Evolutionary conservation across 257 asterid species (phyloP).

Genomic region (Cynanchum wilfordii): DNA sequence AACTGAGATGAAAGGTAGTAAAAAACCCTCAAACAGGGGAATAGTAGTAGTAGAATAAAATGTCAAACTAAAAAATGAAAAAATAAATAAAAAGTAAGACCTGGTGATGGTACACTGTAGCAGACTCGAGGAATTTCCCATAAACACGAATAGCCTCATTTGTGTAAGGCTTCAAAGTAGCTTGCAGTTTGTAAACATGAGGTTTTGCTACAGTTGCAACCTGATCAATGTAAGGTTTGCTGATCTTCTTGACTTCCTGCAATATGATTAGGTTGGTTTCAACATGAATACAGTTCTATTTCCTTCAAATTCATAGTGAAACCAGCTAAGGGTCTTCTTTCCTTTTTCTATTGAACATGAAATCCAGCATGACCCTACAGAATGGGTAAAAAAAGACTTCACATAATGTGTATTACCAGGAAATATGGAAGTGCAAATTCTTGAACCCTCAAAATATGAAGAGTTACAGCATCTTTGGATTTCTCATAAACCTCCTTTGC

Average conservation of each 20-base stretch:
- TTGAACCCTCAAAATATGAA: conserved; percentile 60
- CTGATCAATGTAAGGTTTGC: conserved; percentile 81
- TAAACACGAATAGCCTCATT: conserved; percentile 51
- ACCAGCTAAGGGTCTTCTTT: neutral
- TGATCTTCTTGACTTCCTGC: conserved; percentile 65
- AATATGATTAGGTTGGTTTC: conserved; percentile 19
- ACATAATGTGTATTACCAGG: conserved; percentile 47
- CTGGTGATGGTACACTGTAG: conserved; percentile 74
- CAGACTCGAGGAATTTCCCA: conserved; percentile 68
- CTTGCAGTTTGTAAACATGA: conserved; percentile 59
- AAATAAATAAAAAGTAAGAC: conserved; percentile 25
- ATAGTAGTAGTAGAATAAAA: neutral
- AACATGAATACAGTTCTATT: conserved; percentile 10
- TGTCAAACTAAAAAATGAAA: neutral
- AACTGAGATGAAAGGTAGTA: neutral
- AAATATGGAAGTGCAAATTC: conserved; percentile 68
- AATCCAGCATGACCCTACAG: neutral
- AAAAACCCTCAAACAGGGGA: neutral
- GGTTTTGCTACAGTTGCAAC: conserved; percentile 82
- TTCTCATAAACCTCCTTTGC: conserved; percentile 56
- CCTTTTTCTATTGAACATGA: neutral
- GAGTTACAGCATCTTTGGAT: conserved; percentile 53
- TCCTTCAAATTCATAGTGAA: neutral
- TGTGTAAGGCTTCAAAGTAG: conserved; percentile 56
- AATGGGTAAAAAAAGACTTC: conserved; percentile 9